A percentile compares a stretch with the other conserved stretches of the same genome.
phyloP scores from a whole-genome alignment of 768 basidiomycete species.

The Auriculariales sp. region DNA sequence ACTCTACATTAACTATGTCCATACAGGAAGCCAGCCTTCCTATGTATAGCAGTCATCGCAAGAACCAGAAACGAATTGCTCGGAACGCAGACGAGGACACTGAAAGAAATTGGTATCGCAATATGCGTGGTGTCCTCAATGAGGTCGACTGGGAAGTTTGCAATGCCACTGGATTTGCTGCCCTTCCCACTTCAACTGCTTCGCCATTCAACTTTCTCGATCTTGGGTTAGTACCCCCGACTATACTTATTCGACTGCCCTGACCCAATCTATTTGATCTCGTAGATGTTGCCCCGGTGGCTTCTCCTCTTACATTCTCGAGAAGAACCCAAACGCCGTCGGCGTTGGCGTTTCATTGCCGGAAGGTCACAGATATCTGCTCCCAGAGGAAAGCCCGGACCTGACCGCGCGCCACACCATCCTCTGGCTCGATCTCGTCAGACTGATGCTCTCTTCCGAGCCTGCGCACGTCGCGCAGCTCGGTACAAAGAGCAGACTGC shows the following conservation, averaged over 20 bases:
- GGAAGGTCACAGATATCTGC: conserved; percentile 14
- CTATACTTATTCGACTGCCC: not conserved
- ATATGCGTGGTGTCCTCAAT: conserved; percentile 9
- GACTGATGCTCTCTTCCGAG: not conserved
- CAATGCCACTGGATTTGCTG: not conserved
- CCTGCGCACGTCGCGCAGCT: not conserved
- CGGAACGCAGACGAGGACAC: no score
- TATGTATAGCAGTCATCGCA: no score
- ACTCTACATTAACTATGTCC: no score
- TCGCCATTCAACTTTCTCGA: conserved; percentile 14
- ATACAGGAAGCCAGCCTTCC: no score
- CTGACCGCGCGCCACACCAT: conserved; percentile 12
- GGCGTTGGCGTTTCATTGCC: conserved; percentile 15
- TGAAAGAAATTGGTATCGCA: conserved; percentile 12
- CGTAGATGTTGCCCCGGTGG: conserved; percentile 18
- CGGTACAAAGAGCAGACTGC: no score
- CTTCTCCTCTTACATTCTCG: conserved; percentile 17
- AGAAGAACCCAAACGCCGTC: conserved; percentile 11
- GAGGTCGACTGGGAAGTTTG: conserved; percentile 12
- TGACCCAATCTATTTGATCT: not conserved
- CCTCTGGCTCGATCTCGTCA: conserved; percentile 12
- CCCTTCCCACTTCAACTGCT: conserved; percentile 2
- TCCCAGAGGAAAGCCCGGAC: conserved; percentile 5
- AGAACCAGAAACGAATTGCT: no score
- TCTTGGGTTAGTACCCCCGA: conserved; percentile 11